These are phyloP conservation scores for Effrenium voratum DNA, from an alignment of 73 alveolate species.

Conservation along the genomic window DNA sequence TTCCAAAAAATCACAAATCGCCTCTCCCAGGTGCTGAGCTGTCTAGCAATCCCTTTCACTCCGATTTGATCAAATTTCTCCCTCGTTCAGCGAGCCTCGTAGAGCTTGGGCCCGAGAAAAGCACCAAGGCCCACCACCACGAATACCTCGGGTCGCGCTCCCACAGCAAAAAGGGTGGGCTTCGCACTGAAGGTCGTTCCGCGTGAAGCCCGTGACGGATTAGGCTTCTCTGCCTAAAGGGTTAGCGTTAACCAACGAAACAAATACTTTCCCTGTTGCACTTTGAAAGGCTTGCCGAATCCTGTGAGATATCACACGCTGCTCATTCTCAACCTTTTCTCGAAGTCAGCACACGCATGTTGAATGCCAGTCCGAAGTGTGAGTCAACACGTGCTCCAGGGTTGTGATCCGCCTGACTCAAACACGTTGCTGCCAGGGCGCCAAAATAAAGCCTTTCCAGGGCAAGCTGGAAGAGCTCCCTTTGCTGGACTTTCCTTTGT, in stretches of 20 bases:
- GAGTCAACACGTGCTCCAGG: background rate
- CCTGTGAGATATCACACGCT: background rate
- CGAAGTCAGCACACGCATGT: too few species aligned
- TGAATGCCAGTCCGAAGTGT: background rate
- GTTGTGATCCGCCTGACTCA: background rate
- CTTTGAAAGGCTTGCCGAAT: background rate
- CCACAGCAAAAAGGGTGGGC: background rate
- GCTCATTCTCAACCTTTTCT: too few species aligned
- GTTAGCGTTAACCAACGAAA: background rate
- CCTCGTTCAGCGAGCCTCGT: constrained; percentile 61
- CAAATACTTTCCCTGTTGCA: background rate
- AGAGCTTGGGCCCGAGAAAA: constrained; percentile 63
- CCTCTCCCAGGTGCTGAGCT: too few species aligned
- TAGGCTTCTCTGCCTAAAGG: too few species aligned
- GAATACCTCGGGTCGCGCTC: background rate
- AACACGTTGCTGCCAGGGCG: background rate
- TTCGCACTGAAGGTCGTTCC: too few species aligned
- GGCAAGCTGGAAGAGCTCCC: constrained; percentile 10
- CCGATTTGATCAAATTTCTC: too few species aligned
- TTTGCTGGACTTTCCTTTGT: background rate
- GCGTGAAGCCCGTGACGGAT: too few species aligned
- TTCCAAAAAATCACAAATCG: too few species aligned
- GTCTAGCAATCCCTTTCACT: too few species aligned
- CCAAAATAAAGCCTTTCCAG: constrained; percentile 44
- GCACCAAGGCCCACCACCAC: constrained; percentile 48